Conservation (phyloP, 192 early-diverging fungal genomes). For the Coemansia sp. region DNA sequence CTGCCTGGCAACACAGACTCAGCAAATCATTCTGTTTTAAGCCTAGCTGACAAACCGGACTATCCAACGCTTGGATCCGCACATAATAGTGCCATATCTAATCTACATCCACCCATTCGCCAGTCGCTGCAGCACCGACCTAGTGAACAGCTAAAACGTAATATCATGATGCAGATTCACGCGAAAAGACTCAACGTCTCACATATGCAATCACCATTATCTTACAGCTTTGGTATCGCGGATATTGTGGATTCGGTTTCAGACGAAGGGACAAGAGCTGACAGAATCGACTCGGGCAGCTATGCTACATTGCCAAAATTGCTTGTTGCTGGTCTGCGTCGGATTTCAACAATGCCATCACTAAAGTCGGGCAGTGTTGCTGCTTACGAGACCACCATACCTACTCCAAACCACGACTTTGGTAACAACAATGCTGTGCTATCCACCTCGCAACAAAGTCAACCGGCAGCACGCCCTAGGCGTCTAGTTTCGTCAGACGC, state of each 20-base stretch:
- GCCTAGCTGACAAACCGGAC: background rate
- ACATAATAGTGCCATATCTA: background rate
- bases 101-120: too few relatives aligned
- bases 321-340: conserved; percentile 15
- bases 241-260: background rate
- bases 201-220: conserved; percentile 7
- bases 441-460: too few relatives aligned
- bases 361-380: conserved; percentile 1
- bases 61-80: background rate
- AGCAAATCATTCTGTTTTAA: background rate
- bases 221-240: conserved; percentile 6
- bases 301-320: too few relatives aligned
- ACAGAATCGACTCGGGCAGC: background rate
- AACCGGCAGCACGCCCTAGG: too few relatives aligned
- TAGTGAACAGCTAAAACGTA: conserved; percentile 20
- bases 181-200: conserved; percentile 8
- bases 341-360: conserved; percentile 33
- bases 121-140: conserved; percentile 22
- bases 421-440: too few relatives aligned
- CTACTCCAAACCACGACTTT: too few relatives aligned
- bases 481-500: conserved; percentile 15
- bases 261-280: background rate
- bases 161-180: conserved; percentile 13
- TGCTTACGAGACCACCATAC: background rate
- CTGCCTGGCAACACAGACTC: background rate